Percentiles rank a stretch among this genome's conserved stretches.
phyloP scores from a whole-genome alignment of 2,329 filamentous ascomycete species.

The Penicillium fuscoglaucum region DNA sequence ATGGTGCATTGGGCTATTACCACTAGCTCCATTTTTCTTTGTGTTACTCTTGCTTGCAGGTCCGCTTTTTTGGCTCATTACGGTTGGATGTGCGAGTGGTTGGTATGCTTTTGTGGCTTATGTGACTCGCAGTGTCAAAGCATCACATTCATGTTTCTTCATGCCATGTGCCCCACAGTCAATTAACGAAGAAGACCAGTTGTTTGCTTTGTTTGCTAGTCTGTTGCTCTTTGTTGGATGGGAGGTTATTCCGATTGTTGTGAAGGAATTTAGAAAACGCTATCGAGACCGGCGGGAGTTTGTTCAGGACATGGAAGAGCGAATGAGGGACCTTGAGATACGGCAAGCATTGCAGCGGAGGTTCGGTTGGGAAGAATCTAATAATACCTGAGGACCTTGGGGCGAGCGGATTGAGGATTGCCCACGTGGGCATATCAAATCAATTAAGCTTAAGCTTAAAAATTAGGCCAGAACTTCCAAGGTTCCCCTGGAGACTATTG shows the following conservation, averaged over 20 bases:
- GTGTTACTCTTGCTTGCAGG: neutral
- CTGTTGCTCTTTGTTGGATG: neutral
- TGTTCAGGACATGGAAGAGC: neutral
- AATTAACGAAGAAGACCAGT: neutral
- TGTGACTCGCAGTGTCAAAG: neutral
- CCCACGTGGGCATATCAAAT: neutral
- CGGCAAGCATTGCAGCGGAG: neutral
- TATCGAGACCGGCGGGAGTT: neutral
- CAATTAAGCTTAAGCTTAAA: neutral
- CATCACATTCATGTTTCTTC: conserved; percentile 2
- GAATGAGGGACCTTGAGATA: neutral
- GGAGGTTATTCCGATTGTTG: neutral
- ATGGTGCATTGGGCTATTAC: neutral
- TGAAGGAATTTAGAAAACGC: neutral
- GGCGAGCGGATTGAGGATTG: neutral
- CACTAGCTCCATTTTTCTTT: neutral
- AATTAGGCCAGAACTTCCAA: neutral
- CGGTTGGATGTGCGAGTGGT: neutral
- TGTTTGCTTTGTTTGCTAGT: neutral
- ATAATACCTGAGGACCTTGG: neutral
- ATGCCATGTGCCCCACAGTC: conserved; percentile 5
- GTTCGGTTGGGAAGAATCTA: neutral
- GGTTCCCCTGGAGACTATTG: neutral
- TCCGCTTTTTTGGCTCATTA: neutral
- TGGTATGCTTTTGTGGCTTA: neutral